Conservation (phyloP, 2,329 filamentous ascomycete genomes). For the Helminthosporium solani region DNA sequence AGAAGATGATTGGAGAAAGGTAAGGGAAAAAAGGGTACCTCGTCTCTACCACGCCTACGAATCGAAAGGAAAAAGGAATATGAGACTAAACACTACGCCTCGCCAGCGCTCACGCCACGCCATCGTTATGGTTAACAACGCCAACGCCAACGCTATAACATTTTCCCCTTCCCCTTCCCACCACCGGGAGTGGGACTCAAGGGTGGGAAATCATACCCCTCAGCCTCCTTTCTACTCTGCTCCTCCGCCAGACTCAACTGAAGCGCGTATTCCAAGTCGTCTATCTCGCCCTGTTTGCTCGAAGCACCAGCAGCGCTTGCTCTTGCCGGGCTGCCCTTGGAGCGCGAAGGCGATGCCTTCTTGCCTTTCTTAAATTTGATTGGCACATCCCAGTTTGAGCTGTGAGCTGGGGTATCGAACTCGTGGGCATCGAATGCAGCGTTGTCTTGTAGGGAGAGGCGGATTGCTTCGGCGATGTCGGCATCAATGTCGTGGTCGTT, state of each 20-base stretch:
- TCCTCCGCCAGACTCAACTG: slow-evolving; percentile 63
- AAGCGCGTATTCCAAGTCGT: slow-evolving; percentile 62
- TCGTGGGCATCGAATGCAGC: slow-evolving; percentile 8
- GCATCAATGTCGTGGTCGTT: slow-evolving; percentile 55
- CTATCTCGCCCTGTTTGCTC: slow-evolving; percentile 48
- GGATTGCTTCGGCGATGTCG: slow-evolving; percentile 64
- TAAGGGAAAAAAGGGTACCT: neutral
- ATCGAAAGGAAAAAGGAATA: neutral
- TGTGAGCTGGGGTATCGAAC: neutral
- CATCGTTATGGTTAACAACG: too few relatives aligned
- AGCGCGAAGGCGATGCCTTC: slow-evolving; percentile 24
- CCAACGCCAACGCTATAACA: neutral
- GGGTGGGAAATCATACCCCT: slow-evolving; percentile 32
- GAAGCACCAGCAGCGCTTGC: slow-evolving; percentile 36
- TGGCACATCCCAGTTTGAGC: slow-evolving; percentile 45
- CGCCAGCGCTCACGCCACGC: neutral
- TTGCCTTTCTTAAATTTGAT: slow-evolving; percentile 48
- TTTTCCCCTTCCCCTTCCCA: slow-evolving; percentile 30
- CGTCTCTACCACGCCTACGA: neutral
- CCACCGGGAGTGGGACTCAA: slow-evolving; percentile 22
- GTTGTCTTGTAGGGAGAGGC: slow-evolving; percentile 48
- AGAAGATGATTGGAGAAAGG: too few relatives aligned
- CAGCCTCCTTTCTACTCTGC: slow-evolving; percentile 47
- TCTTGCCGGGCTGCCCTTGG: slow-evolving; percentile 26
- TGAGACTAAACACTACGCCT: neutral